Conservation (phyloP, 2,329 filamentous ascomycete species). For the Ophiostoma australiae region DNA sequence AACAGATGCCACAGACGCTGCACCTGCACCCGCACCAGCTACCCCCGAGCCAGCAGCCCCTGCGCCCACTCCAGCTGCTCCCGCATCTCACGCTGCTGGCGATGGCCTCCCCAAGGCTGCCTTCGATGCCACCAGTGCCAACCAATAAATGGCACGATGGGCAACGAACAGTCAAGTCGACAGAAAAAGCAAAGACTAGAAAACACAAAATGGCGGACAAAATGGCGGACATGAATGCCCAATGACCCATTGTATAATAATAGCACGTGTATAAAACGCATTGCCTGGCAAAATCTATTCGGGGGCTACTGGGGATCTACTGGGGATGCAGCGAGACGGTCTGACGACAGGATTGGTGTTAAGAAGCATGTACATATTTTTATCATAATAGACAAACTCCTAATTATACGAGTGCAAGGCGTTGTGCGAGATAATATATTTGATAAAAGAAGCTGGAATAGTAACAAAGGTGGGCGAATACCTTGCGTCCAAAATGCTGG, state of each 20-base stretch:
- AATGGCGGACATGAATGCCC: not conserved
- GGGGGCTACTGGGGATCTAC: not conserved
- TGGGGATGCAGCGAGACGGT: not conserved
- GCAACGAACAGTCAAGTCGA: not conserved
- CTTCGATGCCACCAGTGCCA: constrained; percentile 15
- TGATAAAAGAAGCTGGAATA: not conserved
- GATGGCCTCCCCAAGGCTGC: constrained; percentile 6
- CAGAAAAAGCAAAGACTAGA: not conserved
- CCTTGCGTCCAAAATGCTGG: not conserved
- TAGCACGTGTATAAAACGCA: constrained; percentile 14
- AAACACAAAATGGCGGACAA: not conserved
- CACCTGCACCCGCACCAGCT: not conserved
- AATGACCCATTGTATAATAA: constrained; percentile 1
- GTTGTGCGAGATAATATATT: not conserved
- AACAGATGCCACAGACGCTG: constrained; percentile 6
- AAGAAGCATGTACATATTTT: constrained; percentile 6
- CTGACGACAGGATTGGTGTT: not conserved
- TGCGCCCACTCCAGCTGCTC: not conserved
- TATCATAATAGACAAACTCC: constrained; percentile 9
- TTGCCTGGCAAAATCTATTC: not conserved
- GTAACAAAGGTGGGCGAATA: not conserved
- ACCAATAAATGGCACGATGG: constrained; percentile 1
- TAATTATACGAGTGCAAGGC: not conserved
- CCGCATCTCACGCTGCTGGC: not conserved
- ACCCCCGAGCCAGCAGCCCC: not conserved